Evolutionary conservation across 495 filamentous ascomycete species (phyloP), one percentile per base, ranked within the genome.

Genomic region (Aspergillus carlsbadensis): DNA sequence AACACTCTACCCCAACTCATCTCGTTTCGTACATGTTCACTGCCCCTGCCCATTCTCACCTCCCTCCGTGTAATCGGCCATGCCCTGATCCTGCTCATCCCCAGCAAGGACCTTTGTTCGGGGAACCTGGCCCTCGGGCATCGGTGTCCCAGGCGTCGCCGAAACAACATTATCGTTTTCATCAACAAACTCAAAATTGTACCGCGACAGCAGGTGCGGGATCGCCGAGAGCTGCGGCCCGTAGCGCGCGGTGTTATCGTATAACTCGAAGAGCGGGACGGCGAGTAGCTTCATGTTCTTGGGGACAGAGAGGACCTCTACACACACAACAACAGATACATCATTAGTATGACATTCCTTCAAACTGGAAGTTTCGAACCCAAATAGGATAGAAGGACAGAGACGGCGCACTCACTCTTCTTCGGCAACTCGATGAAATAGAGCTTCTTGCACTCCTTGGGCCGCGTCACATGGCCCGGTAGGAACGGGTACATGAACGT

Each of bases 261-360:
- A 98, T 17, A 98, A 82, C 74, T 98, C 94, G 72, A 97, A 98
- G 0, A 98, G 79, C 4, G 94, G 94, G 2, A 98, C 94, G 10
- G 94, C 94, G 21, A 98, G 85, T 6, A 98, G 83, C 70, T 98
- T 98, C 94, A 98, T 98, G 76, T 98, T 98, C 81, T 98, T 98
- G 2, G 94, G 94, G 15, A 98, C 95, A 63, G 86, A 91, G 41
- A 98, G 83, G n/a, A 98, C 88, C 78, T 96, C 92, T 96, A 63
- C 49, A 43, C 50, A 48, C 31, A 52, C 26, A 48, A 15, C n/a
- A 39, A 6, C 5, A 54, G 14, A 36, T 24, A 11, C 40, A 24
- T 29, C 39, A 46, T 29, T 17, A 46, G 43, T 11, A 26, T 24
- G 14, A 10, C n/a, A n/a, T n/a, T n/a, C n/a, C n/a, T n/a, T n/a